Evolutionary conservation across 768 basidiomycete genomes (phyloP).

Genomic region (Rubroboletus pulcherrimus): DNA sequence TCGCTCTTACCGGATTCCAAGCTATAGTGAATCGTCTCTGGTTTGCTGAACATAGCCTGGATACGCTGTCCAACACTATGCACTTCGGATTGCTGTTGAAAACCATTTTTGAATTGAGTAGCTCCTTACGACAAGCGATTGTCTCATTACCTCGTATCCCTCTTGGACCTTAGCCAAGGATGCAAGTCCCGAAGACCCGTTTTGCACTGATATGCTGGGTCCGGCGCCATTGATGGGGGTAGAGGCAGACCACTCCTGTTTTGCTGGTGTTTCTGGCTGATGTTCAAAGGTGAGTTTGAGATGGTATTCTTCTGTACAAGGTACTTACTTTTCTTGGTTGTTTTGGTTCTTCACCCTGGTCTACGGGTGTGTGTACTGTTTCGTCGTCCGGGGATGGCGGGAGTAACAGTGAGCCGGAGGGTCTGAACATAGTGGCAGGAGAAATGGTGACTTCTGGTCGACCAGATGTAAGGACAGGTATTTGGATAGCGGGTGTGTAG

Average conservation of each 20-base stretch:
- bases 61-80: too few species aligned
- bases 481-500: not conserved
- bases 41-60: not conserved
- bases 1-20: not conserved
- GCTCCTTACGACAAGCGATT: not conserved
- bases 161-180: not conserved
- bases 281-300: not conserved
- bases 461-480: not conserved
- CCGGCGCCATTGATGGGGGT: not conserved
- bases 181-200: not conserved
- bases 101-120: not conserved
- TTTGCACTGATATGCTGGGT: not conserved
- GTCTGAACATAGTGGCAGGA: not conserved
- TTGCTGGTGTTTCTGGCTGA: not conserved
- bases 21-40: not conserved
- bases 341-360: not conserved
- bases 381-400: not conserved
- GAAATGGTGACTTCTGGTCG: not conserved
- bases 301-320: not conserved
- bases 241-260: not conserved
- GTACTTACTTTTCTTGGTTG: not conserved
- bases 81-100: not conserved
- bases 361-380: not conserved
- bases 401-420: not conserved
- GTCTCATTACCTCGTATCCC: not conserved